A percentile compares a stretch with the other conserved stretches of the same genome.
These are phyloP conservation scores for Talaromyces atroroseus DNA, from an alignment of 2,329 filamentous ascomycete genomes.

Conservation along the genomic window DNA sequence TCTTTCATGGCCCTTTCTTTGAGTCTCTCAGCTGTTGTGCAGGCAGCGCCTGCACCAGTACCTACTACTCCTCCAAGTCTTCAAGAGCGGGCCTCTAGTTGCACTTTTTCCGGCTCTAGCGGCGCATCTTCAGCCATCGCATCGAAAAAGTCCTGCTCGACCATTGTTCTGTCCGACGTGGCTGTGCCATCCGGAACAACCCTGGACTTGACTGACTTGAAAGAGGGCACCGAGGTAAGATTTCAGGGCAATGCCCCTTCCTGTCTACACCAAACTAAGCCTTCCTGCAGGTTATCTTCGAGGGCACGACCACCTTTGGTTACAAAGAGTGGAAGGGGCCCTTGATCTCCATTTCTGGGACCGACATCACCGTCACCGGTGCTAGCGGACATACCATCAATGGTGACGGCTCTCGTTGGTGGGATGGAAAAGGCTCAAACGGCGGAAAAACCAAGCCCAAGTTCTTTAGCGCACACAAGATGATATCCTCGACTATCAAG, in stretches of 20 bases:
- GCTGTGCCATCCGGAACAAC: constrained; percentile 31
- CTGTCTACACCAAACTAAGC: constrained; percentile 30
- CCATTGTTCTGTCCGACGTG: constrained; percentile 30
- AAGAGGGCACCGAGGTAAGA: constrained; percentile 13
- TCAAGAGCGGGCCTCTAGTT: constrained; percentile 4
- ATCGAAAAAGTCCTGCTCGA: constrained; percentile 25
- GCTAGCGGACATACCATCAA: constrained; percentile 51
- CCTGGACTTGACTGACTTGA: constrained; percentile 23
- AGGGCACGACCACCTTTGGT: constrained; percentile 61
- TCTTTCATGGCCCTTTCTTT: neutral
- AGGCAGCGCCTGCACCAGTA: constrained; percentile 3
- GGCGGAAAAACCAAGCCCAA: constrained; percentile 61
- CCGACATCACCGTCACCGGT: constrained; percentile 49
- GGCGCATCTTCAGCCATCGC: constrained; percentile 20
- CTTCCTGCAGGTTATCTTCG: constrained; percentile 54
- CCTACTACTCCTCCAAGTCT: neutral
- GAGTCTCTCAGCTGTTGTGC: constrained; percentile 2
- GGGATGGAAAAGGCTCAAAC: constrained; percentile 57
- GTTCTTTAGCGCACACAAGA: constrained; percentile 50
- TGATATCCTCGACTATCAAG: constrained; percentile 26
- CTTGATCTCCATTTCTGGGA: constrained; percentile 57
- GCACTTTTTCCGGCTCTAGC: constrained; percentile 20
- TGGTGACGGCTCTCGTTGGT: constrained; percentile 53
- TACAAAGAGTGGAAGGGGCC: constrained; percentile 63
- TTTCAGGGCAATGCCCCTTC: constrained; percentile 24